Conservation (phyloP, 2,329 filamentous ascomycete species). For the Ascochyta fabae region DNA sequence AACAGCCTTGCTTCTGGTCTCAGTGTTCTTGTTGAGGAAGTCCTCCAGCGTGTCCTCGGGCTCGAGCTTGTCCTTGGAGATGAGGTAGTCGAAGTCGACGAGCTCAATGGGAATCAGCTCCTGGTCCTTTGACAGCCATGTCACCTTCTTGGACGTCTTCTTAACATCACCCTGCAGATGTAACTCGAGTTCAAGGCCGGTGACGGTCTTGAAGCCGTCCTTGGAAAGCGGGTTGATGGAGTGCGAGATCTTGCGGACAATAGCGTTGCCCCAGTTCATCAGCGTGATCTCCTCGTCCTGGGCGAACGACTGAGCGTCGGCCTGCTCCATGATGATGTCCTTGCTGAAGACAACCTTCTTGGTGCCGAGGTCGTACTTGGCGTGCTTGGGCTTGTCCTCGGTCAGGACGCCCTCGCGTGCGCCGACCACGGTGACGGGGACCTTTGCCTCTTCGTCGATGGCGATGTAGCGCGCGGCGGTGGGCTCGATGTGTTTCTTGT, state of each 20-base stretch:
- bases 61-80: conserved; percentile 93
- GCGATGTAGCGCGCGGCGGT: conserved; percentile 57
- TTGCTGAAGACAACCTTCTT: conserved; percentile 85
- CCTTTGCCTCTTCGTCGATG: conserved; percentile 72
- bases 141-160: conserved; percentile 95
- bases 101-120: conserved; percentile 81
- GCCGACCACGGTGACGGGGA: conserved; percentile 73
- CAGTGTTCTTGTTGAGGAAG: conserved; percentile 78
- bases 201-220: conserved; percentile 61
- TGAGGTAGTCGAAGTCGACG: conserved; percentile 93
- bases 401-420: conserved; percentile 61
- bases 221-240: conserved; percentile 59
- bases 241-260: conserved; percentile 71
- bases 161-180: conserved; percentile 93
- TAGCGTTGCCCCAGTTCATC: conserved; percentile 95
- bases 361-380: conserved; percentile 85
- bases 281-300: conserved; percentile 90
- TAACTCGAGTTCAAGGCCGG: conserved; percentile 78
- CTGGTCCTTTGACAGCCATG: conserved; percentile 84
- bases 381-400: conserved; percentile 84
- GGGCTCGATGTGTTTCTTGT: conserved; percentile 61
- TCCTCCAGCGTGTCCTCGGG: conserved; percentile 84
- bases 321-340: conserved; percentile 82
- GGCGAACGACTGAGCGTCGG: conserved; percentile 80
- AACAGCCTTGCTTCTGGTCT: conserved; percentile 74